Conservation (phyloP, 2,329 filamentous ascomycete genomes). For the Fusarium equiseti region DNA sequence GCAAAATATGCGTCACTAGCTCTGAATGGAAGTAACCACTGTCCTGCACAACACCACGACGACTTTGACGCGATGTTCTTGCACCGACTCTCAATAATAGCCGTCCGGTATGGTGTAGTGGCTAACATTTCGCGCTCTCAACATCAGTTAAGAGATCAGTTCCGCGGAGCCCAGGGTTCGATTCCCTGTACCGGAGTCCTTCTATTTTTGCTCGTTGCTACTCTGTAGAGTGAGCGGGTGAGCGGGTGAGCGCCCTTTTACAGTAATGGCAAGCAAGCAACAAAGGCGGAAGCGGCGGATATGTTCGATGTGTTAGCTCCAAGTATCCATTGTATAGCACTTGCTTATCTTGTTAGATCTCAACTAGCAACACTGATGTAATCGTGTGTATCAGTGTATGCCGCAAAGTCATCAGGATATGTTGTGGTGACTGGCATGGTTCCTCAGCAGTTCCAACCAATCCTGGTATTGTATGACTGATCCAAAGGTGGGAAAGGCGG, state of each 20-base stretch:
- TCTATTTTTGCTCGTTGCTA: not conserved
- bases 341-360: not conserved
- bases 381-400: too few relatives aligned
- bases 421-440: not conserved
- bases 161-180: slow-evolving; percentile 45
- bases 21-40: not conserved
- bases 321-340: not conserved
- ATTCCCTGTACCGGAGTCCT: slow-evolving; percentile 45
- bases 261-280: not conserved
- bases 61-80: not conserved
- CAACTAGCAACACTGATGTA: not conserved
- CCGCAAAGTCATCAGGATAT: not conserved
- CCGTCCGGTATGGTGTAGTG: slow-evolving; percentile 51
- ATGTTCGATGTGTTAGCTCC: not conserved
- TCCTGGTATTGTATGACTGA: not conserved
- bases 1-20: not conserved
- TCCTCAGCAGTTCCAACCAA: not conserved
- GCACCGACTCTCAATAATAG: not conserved
- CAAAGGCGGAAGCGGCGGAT: not conserved
- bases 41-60: not conserved
- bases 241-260: not conserved
- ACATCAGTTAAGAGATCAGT: slow-evolving; percentile 38
- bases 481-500: not conserved
- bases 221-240: not conserved
- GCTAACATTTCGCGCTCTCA: slow-evolving; percentile 52